Conservation (phyloP, 1,139 yeast genomes). For the Sugiyamaella grinbergsii region DNA sequence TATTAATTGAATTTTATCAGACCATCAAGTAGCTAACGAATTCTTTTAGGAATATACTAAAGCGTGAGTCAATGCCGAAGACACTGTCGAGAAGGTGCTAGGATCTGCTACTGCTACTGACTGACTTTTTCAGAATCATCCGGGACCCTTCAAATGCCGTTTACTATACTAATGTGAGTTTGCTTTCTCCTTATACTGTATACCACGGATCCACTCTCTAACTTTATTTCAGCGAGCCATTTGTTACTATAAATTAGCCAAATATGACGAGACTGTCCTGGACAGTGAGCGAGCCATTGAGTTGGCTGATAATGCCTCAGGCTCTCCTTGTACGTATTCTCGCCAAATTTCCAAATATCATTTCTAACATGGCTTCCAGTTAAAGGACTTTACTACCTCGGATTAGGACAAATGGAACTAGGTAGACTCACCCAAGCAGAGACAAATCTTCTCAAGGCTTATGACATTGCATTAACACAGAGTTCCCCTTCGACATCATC, state of each 20-base stretch:
- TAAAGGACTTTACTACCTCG: conserved; percentile 40
- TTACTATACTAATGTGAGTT: conserved; percentile 38
- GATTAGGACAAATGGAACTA: conserved; percentile 37
- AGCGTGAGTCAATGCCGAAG: conserved; percentile 26
- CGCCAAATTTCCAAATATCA: no score
- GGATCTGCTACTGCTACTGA: not conserved
- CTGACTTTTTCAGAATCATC: conserved; percentile 30
- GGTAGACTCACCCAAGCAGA: conserved; percentile 41
- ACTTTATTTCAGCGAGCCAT: conserved; percentile 34
- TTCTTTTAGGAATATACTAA: conserved; percentile 33
- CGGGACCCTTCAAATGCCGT: conserved; percentile 36
- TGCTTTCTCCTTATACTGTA: no score
- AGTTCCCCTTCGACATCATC: conserved; percentile 38
- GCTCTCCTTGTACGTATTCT: conserved; percentile 7
- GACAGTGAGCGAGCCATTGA: conserved; percentile 44
- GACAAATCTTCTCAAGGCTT: conserved; percentile 40
- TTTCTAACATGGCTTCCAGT: conserved; percentile 34
- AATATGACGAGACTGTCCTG: conserved; percentile 34
- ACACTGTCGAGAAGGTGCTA: not conserved
- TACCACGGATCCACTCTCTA: no score
- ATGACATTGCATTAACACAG: conserved; percentile 37
- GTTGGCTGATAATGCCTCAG: conserved; percentile 31
- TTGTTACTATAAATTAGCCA: conserved; percentile 33
- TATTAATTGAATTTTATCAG: not conserved
- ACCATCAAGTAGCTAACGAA: not conserved